These are phyloP conservation scores for Blastobotrys robertii DNA, from an alignment of 805 yeast species.

Conservation along the genomic window DNA sequence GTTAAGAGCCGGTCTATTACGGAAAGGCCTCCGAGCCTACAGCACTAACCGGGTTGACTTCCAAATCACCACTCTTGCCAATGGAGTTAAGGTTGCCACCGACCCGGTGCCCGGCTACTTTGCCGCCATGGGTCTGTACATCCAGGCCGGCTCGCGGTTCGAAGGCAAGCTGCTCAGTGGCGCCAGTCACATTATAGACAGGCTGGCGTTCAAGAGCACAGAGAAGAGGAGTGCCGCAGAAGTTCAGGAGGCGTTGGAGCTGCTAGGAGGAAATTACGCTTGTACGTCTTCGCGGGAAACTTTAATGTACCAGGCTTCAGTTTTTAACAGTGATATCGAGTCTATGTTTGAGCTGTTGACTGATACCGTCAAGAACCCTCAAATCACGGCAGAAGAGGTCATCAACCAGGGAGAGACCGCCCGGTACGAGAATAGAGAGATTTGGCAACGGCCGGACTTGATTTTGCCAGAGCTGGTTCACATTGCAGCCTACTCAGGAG, in stretches of 20 bases:
- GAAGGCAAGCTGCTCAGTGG: conserved; percentile 60
- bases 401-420: conserved; percentile 65
- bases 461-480: conserved; percentile 87
- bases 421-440: conserved; percentile 72
- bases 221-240: conserved; percentile 39
- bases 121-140: conserved; percentile 79
- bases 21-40: too few relatives aligned
- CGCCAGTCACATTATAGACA: conserved; percentile 71
- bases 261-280: conserved; percentile 88
- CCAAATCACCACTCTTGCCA: conserved; percentile 39
- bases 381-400: conserved; percentile 57
- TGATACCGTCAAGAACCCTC: conserved; percentile 70
- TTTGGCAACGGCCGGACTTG: conserved; percentile 73
- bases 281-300: conserved; percentile 89
- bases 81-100: conserved; percentile 77
- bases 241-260: conserved; percentile 67
- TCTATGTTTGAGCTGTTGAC: conserved; percentile 66
- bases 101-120: conserved; percentile 86
- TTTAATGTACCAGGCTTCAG: conserved; percentile 88
- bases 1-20: not conserved
- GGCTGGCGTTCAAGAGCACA: conserved; percentile 55
- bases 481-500: conserved; percentile 66
- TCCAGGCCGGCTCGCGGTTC: conserved; percentile 84
- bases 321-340: conserved; percentile 76
- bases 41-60: conserved; percentile 4